Conservation (phyloP, 2,329 filamentous ascomycete genomes). For the Cercospora citrullina region DNA sequence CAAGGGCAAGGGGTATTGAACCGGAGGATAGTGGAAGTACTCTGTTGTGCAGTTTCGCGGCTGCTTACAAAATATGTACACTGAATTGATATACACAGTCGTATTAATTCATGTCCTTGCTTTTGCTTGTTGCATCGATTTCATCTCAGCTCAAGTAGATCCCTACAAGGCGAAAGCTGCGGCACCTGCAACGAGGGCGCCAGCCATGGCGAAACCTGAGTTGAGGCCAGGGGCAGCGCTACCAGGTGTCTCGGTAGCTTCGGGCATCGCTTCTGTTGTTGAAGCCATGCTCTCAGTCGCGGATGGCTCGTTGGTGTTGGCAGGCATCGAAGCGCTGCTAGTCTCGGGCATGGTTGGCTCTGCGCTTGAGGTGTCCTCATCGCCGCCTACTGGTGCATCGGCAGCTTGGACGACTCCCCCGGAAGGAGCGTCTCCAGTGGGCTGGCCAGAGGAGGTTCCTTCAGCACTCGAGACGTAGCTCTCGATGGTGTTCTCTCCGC, state of each 20-base stretch:
- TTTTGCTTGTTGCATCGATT: not conserved
- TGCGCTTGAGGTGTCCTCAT: not conserved
- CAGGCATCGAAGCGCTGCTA: not conserved
- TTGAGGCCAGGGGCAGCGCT: constrained; percentile 5
- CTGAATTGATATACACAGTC: not conserved
- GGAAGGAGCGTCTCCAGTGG: not conserved
- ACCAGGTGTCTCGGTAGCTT: not conserved
- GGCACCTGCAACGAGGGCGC: constrained; percentile 9
- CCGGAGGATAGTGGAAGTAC: not conserved
- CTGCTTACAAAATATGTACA: not conserved
- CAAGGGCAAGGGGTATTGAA: not conserved
- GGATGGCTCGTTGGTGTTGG: not conserved
- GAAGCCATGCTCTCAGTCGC: not conserved
- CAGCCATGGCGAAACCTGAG: constrained; percentile 10
- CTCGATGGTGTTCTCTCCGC: constrained; percentile 3
- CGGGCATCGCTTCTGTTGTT: not conserved
- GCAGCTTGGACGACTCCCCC: not conserved
- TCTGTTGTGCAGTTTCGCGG: not conserved
- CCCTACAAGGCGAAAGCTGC: constrained; percentile 13
- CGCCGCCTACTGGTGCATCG: not conserved
- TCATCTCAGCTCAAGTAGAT: not conserved
- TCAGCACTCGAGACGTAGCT: not conserved
- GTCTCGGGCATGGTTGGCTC: not conserved
- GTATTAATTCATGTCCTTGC: not conserved
- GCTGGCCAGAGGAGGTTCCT: not conserved